Evolutionary conservation across 768 basidiomycete genomes (phyloP).

Genomic region (Agaricus blazei): DNA sequence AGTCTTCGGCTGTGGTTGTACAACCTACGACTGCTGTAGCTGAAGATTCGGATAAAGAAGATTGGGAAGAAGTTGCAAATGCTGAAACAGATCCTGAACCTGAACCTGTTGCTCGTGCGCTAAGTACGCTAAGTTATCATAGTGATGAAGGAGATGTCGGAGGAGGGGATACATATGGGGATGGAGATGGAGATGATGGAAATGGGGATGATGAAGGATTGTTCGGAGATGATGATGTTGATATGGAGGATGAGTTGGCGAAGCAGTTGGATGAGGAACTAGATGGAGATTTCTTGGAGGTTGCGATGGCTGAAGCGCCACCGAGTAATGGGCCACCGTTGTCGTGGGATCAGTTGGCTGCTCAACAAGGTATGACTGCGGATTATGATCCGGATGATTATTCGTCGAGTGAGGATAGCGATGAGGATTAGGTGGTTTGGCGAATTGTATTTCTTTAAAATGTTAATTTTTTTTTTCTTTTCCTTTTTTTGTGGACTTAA

Average conservation of each 20-base stretch:
- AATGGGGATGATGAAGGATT: constrained; percentile 9
- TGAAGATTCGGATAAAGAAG: constrained; percentile 14
- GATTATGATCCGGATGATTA: constrained; percentile 9
- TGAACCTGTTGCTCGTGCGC: not conserved
- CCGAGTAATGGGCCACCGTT: constrained; percentile 9
- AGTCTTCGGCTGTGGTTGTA: not conserved
- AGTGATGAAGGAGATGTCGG: constrained; percentile 6
- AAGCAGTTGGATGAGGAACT: constrained; percentile 8
- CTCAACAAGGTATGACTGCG: not conserved
- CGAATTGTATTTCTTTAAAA: not conserved
- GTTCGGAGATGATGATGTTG: constrained; percentile 11
- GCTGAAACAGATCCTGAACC: not conserved
- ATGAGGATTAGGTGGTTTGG: constrained; percentile 7
- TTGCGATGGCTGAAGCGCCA: constrained; percentile 1
- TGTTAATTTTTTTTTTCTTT: too few species aligned
- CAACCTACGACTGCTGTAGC: not conserved
- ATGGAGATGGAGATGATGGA: not conserved
- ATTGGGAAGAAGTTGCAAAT: constrained; percentile 14
- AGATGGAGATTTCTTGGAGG: constrained; percentile 11
- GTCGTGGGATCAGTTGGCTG: constrained; percentile 12
- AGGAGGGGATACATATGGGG: constrained; percentile 10
- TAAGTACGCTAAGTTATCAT: constrained; percentile 3
- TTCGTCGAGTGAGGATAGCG: constrained; percentile 13
- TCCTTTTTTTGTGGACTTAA: too few species aligned
- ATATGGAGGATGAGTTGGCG: constrained; percentile 10